Evolutionary conservation across 768 basidiomycete species (phyloP), one percentile per base, ranked within the genome.

Genomic region (Lactifluus echinatus): DNA sequence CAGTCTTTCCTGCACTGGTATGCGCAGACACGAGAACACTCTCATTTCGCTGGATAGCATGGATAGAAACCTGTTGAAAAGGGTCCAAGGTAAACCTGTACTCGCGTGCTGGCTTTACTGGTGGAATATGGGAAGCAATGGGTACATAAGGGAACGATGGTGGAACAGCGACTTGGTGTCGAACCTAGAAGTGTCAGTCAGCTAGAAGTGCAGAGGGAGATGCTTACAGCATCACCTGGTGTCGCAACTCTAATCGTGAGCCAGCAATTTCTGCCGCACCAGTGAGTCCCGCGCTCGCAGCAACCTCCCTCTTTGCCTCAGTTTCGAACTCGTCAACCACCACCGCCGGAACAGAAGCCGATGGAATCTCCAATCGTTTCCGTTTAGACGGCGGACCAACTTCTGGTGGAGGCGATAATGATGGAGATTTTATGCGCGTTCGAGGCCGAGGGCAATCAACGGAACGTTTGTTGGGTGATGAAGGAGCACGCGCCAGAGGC

Each of bases 1-100:
- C 96, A 2, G 96, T 99, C 74, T 99, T 99, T 67, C 96, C 96
- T 34, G 96, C 96, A 72, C 91, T 94, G 5, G 96, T 99, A 75
- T 99, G 96, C 0, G 96, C 96, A 23, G 95, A 97, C 15, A 99
- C 96, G 50, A 99, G 77, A 4, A 98, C 95, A 66, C 89, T 93
- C 74, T 99, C 96, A 68, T 96, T 95, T 37, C 96, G 80, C 69
- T 99, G 93, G 50, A 99, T 98, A 37, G 93, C 93, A 61, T 89
- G 81, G 8, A 98, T 84, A 2, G 95, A 93, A 44, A 98, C 93
- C 67, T 85, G 81, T 66, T 98, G 96, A 75, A 99, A 99, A 17
- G 96, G 95, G 73, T 99, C 96, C 50, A 99, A 79, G 45, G 84
- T 87, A 75, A 99, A 99, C 61, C 93, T 93, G 77, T 98, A 99